Evolutionary conservation across 495 filamentous ascomycete species (phyloP).

Genomic region (Schizothecium vesticola): DNA sequence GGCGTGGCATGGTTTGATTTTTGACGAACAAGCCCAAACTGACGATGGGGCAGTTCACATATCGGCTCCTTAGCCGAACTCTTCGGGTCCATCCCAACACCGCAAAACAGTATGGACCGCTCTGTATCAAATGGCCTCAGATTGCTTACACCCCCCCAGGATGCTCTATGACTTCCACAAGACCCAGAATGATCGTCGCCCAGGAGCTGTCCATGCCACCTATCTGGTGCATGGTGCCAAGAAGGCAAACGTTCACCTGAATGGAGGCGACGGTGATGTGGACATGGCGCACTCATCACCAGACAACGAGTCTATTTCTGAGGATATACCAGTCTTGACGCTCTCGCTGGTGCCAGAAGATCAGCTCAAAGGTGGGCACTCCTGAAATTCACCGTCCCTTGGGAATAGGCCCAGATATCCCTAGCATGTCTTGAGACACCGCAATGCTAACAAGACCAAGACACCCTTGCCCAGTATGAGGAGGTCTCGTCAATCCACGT

Average conservation of each 20-base stretch:
- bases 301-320: conserved; percentile 45
- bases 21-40: background rate
- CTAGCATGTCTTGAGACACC: background rate
- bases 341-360: conserved; percentile 78
- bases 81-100: conserved; percentile 73
- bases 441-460: conserved; percentile 36
- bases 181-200: conserved; percentile 70
- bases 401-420: background rate
- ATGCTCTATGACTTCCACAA: conserved; percentile 89
- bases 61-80: conserved; percentile 72
- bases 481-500: conserved; percentile 72
- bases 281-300: conserved; percentile 68
- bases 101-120: conserved; percentile 29
- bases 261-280: conserved; percentile 58
- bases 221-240: conserved; percentile 72
- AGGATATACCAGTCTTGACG: conserved; percentile 44
- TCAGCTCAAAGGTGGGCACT: conserved; percentile 59
- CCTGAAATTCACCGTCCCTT: conserved; percentile 5
- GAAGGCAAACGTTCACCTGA: conserved; percentile 27
- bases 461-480: conserved; percentile 60
- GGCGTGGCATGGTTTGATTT: background rate
- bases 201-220: conserved; percentile 73
- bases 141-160: conserved; percentile 36
- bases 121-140: background rate
- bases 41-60: conserved; percentile 60